Evolutionary conservation across 2,329 filamentous ascomycete genomes (phyloP).

Genomic region (Venturia asperata): DNA sequence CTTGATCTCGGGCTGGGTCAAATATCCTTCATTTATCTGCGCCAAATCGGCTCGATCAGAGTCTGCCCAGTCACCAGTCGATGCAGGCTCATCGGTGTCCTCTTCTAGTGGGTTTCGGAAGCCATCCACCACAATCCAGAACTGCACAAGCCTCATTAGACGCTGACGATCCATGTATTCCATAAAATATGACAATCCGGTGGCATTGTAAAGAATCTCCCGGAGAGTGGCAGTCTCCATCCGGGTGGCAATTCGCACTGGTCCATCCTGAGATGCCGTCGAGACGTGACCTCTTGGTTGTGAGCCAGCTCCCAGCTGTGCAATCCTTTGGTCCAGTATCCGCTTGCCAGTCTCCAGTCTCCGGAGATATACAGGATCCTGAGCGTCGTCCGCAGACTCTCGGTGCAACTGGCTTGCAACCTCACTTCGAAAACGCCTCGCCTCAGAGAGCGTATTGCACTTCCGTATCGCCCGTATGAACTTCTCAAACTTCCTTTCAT

Average conservation of each 20-base stretch:
- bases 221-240: conserved; percentile 69
- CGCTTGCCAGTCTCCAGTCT: conserved; percentile 87
- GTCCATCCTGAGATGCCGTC: neutral
- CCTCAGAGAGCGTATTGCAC: conserved; percentile 86
- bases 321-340: conserved; percentile 81
- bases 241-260: conserved; percentile 45
- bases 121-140: conserved; percentile 96
- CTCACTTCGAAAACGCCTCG: conserved; percentile 83
- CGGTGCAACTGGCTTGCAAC: conserved; percentile 85
- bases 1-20: conserved; percentile 73
- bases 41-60: conserved; percentile 81
- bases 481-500: conserved; percentile 86
- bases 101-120: conserved; percentile 91
- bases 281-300: conserved; percentile 22
- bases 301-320: conserved; percentile 62
- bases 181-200: conserved; percentile 97
- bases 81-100: conserved; percentile 61
- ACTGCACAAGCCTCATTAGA: conserved; percentile 85
- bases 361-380: conserved; percentile 80
- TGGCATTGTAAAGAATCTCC: conserved; percentile 82
- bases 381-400: conserved; percentile 68
- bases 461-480: conserved; percentile 86
- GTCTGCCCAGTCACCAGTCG: conserved; percentile 55
- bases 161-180: conserved; percentile 95
- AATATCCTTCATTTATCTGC: conserved; percentile 85